Base-by-base conservation (phyloP, 768 basidiomycete species). In the Boletus tomentosulus region DNA sequence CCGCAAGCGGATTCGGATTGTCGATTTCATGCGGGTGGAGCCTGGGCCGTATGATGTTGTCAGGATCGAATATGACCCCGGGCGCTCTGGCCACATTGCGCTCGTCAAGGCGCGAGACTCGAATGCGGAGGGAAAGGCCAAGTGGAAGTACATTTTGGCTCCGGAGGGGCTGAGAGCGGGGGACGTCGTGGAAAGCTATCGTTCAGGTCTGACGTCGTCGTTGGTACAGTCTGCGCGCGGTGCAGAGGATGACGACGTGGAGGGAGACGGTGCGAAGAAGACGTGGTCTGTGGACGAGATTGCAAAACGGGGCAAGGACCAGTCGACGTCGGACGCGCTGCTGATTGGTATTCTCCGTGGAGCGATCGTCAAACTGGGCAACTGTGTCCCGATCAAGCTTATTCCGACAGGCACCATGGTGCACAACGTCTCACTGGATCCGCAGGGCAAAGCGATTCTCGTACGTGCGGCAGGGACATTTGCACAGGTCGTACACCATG, bases 1-100 rank as follows among this genome's bases (percentile, higher is more conserved):
- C 74, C 83, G 81, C 56, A 84, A 86, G 54, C 84, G 97, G 33
- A 84, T 96, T 56, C 85, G 97, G 30, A 77, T 84, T 37, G 73
- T 99, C 50, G 97, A 99, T 71, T 98, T 96, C 64, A 73, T 76
- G 69, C 81, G 97, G 50, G 72, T 74, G n/a, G 84, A 86, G 55
- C 76, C 82, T 1, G 96, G 96, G 9, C 73, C 86, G 34, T 89
- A 91, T 64, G 90, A 95, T 60, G 93, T 98, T 43, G 80, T 95
- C 4, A 82, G 97, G 45, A 91, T 99, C 60, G 97, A 98, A 73
- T 99, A 96, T 65, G 97, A 98, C 75, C 97, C 97, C 0, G 89
- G 89, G 4, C 80, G 97, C 42, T 89, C 86, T 34, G 92, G 91
- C 7, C 97, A 99, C 69, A 96, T 99, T 65, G 96, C 97, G 2